A percentile compares a stretch with the other conserved stretches of the same genome.
Conservation (phyloP, 2,329 filamentous ascomycete genomes). For the Aspergillus versicolor region DNA sequence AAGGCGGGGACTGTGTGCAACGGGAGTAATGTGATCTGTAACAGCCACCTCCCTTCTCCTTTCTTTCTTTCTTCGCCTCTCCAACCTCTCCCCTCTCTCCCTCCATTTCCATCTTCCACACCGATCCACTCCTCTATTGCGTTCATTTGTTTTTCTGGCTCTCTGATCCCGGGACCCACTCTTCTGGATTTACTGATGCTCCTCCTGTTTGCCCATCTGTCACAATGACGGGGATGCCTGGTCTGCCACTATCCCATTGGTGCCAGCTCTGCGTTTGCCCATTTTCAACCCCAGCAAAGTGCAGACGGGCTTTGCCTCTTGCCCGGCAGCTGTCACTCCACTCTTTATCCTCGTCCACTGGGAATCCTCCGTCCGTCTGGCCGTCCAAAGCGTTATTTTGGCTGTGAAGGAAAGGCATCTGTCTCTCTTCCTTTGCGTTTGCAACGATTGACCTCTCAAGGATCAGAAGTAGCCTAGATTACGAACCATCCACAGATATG, state of each 20-base stretch:
- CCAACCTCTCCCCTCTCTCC: background rate
- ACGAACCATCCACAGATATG: background rate
- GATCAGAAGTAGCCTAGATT: background rate
- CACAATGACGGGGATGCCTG: constrained; percentile 13
- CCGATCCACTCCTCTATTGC: background rate
- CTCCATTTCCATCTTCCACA: background rate
- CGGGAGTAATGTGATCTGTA: constrained; percentile 6
- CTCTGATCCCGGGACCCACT: background rate
- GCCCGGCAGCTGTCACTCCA: background rate
- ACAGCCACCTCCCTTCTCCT: background rate
- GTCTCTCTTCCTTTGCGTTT: background rate
- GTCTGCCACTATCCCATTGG: constrained; percentile 10
- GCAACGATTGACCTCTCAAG: background rate
- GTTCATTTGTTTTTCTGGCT: background rate
- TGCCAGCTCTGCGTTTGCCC: constrained; percentile 1
- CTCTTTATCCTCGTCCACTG: constrained; percentile 4
- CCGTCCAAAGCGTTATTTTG: background rate
- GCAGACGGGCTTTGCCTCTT: background rate
- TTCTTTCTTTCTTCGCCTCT: background rate
- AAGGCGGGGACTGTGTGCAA: no score
- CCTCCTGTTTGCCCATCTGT: constrained; percentile 17
- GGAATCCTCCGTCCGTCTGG: background rate
- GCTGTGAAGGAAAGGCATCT: background rate
- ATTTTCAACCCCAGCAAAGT: background rate
- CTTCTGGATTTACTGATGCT: background rate